phyloP scores from a whole-genome alignment of 2,329 filamentous ascomycete species.

The Diaporthe eres region DNA sequence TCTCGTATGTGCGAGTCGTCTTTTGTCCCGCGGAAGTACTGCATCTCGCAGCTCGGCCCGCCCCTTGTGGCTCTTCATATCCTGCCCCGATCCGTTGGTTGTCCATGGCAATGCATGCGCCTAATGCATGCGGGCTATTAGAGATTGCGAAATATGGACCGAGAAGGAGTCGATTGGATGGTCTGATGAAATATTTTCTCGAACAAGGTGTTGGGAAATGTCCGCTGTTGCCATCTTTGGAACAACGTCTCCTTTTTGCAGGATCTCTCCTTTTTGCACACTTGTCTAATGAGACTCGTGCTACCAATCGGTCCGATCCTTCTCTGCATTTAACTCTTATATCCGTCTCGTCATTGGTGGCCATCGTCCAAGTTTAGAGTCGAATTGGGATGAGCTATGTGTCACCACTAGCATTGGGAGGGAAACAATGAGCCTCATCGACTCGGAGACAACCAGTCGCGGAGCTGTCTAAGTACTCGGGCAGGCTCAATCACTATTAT shows the following conservation, averaged over 20 bases:
- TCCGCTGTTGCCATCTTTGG: background rate
- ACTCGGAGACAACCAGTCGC: background rate
- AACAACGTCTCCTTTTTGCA: background rate
- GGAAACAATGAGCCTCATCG: conserved; percentile 28
- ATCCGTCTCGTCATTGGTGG: conserved; percentile 22
- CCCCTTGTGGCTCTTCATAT: conserved; percentile 9
- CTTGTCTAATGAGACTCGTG: conserved; percentile 18
- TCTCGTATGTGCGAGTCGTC: background rate
- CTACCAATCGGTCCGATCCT: conserved; percentile 7
- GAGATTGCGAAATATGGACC: background rate
- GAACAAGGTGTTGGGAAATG: conserved; percentile 7
- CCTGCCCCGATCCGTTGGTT: background rate
- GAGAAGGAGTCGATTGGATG: background rate
- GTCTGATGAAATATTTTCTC: background rate
- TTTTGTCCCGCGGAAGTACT: background rate
- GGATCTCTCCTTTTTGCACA: background rate
- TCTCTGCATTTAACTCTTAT: conserved; percentile 2
- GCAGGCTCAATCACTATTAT: background rate
- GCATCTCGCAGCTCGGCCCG: conserved; percentile 20
- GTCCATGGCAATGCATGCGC: background rate
- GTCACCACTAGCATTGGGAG: conserved; percentile 27
- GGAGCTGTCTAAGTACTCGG: background rate
- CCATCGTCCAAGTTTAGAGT: conserved; percentile 11
- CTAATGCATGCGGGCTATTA: background rate
- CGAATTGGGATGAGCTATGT: conserved; percentile 19